Base-by-base conservation (phyloP, 2,329 filamentous ascomycete genomes). In the Microdochium trichocladiopsis region DNA sequence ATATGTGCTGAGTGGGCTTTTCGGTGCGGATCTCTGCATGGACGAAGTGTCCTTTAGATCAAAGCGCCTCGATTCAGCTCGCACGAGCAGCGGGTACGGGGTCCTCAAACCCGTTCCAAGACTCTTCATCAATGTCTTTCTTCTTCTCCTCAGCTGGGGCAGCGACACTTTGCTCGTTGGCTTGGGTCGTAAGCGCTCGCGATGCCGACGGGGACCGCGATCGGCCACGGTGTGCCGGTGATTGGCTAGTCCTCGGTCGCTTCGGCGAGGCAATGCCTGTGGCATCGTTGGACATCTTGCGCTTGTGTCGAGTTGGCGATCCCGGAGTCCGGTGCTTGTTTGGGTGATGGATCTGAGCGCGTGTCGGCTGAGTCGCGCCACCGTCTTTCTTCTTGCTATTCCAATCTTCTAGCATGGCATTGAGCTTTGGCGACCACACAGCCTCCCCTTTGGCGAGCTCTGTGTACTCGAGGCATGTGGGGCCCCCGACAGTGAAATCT, bases 371-470 rank as follows among this genome's bases (percentile, higher is more conserved):
- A 11, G 47, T 60, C 31, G 4, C 53, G 18, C 37, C 57, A 48
- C 8, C 57, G 22, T 14, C 50, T 2, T 28, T 24, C 51, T 37
- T 52, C 54, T 60, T 63, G 24, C 45, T 31, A 31, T 66, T 66
- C 76, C 76, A 79, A 36, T 66, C 67, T 18, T 65, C 63, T 4
- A 79, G 64, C 72, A 77, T 75, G 31, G 68, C 59, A 60, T 79
- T 66, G 1, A 97, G 77, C 66, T 90, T 80, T 0, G 90, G 88
- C 0, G 81, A 89, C 92, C 93, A 97, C 9, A 88, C 82, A 1
- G 84, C 79, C 67, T 95, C 90, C 1, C 88, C 90, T 58, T 85
- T 80, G 52, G 77, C 77, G 3, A 96, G 71, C 57, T 95, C 90
- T 11, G 82, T 75, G 64, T 88, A 95, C 60, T 94, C 87, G 21